phyloP scores from a whole-genome alignment of 2,329 filamentous ascomycete genomes.

The Colletotrichum liriopes region DNA sequence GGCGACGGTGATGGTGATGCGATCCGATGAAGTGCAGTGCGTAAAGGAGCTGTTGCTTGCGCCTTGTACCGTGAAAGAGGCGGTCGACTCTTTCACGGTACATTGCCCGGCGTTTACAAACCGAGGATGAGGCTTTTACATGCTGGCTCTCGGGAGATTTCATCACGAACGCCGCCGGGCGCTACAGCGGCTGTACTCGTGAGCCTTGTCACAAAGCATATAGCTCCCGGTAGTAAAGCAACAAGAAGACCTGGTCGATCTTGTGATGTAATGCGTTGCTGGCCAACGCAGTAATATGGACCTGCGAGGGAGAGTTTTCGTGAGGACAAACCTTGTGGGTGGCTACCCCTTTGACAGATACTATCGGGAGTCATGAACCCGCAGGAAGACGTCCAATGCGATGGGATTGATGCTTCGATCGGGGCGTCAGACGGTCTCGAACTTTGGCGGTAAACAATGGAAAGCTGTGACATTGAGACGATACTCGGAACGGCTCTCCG shows the following conservation, averaged over 20 bases:
- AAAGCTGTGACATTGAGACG: background rate
- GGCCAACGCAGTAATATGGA: background rate
- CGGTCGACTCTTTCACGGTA: background rate
- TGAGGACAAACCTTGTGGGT: background rate
- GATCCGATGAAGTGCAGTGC: background rate
- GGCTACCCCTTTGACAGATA: background rate
- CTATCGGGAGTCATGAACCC: background rate
- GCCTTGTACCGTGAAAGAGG: no score
- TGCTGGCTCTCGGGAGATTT: background rate
- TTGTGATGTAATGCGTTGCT: no score
- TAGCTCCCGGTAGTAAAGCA: background rate
- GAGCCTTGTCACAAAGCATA: no score
- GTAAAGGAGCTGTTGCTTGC: background rate
- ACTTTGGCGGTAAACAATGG: background rate
- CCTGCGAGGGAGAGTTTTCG: background rate
- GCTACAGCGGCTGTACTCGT: no score
- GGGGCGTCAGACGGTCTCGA: no score
- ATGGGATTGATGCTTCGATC: background rate
- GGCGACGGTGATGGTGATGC: background rate
- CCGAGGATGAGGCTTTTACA: background rate
- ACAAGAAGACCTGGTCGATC: background rate
- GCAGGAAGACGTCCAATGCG: background rate
- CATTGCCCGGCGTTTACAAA: background rate
- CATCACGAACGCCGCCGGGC: background rate
- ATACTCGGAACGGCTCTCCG: no score